Base-by-base conservation (phyloP, 2,329 filamentous ascomycete genomes). In the Cercospora nicotianae region DNA sequence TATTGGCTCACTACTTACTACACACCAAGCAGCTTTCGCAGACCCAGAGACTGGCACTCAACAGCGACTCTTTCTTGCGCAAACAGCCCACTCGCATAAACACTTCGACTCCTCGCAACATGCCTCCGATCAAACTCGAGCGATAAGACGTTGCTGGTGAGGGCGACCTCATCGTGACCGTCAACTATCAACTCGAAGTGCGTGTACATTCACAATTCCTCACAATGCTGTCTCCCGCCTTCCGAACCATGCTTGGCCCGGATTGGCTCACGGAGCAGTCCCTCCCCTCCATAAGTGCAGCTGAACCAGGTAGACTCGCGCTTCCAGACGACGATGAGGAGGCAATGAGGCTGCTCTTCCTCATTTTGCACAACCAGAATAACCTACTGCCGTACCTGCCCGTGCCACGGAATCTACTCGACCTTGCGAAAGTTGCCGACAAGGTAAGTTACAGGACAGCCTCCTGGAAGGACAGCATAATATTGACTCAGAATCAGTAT, bases 141-240 rank as follows among this genome's bases (percentile, higher is more conserved):
- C n/a, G n/a, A n/a, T n/a, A n/a, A n/a, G n/a, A n/a, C n/a, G n/a
- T n/a, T n/a, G n/a, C n/a, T n/a, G n/a, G n/a, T 9, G 61, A 60
- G 12, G 67, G 64, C 30, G 67, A 69, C 23, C 45, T 69, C 8
- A 42, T 67, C 13, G 13, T 67, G 1, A n/a, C 55, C 0, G 39
- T 67, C 28, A 18, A 10, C 30, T 30, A 9, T n/a, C 36, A 63
- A 10, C 12, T 63, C 60, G 65, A 67, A 26, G n/a, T 69, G 20
- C 64, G 23, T 0, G 64, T 69, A 0, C 45, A 45, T 16, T 69
- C 67, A 6, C 48, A 53, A 16, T 18, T 69, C 10, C 64, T 69
- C 7, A 30, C 20, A 1, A 59, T 61, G 30, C 58, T 61, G 12
- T 69, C 66, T 12, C 60, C 64, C 1, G 67, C 65, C 31, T 68